Percentiles rank a stretch among this genome's conserved stretches.
phyloP scores from a whole-genome alignment of 1,284 basidiomycete species.

The Pascua guehoae region DNA sequence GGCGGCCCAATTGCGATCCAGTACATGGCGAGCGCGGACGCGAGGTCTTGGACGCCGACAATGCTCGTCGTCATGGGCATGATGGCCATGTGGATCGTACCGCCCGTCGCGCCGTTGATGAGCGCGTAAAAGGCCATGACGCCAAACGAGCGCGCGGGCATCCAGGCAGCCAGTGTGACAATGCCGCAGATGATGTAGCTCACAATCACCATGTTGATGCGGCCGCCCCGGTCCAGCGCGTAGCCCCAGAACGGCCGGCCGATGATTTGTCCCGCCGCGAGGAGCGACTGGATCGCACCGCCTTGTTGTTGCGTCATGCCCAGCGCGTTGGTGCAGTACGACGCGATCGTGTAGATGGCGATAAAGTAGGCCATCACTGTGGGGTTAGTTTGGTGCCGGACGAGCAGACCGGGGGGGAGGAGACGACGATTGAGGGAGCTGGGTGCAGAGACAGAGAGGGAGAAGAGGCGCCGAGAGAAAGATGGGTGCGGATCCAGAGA shows the following conservation, averaged over 20 bases:
- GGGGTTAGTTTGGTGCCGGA: conserved; percentile 1
- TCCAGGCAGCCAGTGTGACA: conserved; percentile 49
- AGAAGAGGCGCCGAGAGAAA: too few relatives aligned
- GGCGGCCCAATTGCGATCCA: conserved; percentile 46
- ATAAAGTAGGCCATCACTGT: conserved; percentile 51
- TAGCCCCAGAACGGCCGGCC: conserved; percentile 49
- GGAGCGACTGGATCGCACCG: conserved; percentile 49
- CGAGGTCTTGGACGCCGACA: conserved; percentile 48
- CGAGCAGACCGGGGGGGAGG: background rate
- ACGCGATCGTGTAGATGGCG: conserved; percentile 50
- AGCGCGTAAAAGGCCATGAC: conserved; percentile 49
- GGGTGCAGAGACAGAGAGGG: too few relatives aligned
- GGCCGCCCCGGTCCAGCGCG: conserved; percentile 46
- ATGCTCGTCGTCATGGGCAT: conserved; percentile 45
- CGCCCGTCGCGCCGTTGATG: conserved; percentile 47
- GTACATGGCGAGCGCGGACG: conserved; percentile 46
- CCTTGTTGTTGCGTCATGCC: conserved; percentile 49
- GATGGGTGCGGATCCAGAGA: too few relatives aligned
- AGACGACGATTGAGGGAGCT: too few relatives aligned
- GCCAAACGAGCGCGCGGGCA: conserved; percentile 45
- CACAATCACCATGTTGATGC: conserved; percentile 48
- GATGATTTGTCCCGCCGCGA: conserved; percentile 51
- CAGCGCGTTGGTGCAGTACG: conserved; percentile 49
- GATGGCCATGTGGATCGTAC: conserved; percentile 47
- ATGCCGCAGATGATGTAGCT: conserved; percentile 48